phyloP scores from a whole-genome alignment of 139 green algal genomes.

The Yamagishiella unicocca region DNA sequence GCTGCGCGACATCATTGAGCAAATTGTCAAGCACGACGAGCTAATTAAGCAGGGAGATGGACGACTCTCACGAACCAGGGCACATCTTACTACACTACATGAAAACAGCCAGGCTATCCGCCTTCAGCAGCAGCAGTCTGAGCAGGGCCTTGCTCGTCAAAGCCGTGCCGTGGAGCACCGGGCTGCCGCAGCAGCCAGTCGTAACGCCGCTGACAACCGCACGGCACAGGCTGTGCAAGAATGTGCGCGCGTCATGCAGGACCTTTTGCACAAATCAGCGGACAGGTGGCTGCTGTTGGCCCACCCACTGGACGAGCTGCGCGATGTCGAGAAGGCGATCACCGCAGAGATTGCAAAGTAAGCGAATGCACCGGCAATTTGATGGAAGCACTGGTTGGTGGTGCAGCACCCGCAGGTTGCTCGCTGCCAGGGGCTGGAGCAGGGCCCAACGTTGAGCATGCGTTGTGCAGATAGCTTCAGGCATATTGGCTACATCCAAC shows the following conservation, averaged over 20 bases:
- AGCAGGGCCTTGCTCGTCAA: background rate
- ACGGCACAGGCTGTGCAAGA: slow-evolving; percentile 11
- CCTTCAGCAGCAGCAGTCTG: background rate
- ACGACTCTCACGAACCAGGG: background rate
- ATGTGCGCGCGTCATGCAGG: background rate
- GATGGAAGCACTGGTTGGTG: too few relatives aligned
- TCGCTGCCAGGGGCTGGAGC: too few relatives aligned
- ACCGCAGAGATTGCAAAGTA: slow-evolving; percentile 6
- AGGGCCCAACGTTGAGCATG: too few relatives aligned
- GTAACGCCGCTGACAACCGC: slow-evolving; percentile 8
- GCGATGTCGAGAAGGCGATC: slow-evolving; percentile 5
- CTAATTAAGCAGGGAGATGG: background rate
- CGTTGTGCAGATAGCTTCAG: too few relatives aligned
- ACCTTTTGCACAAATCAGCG: background rate
- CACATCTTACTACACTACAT: background rate
- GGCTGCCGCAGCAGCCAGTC: background rate
- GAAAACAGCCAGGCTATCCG: background rate
- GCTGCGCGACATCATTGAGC: background rate
- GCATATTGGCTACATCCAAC: too few relatives aligned
- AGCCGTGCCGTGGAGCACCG: background rate
- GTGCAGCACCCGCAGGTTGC: too few relatives aligned
- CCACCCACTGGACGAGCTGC: slow-evolving; percentile 37
- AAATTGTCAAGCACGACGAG: background rate
- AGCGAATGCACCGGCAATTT: too few relatives aligned
- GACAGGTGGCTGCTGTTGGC: slow-evolving; percentile 16